phyloP scores from a whole-genome alignment of 805 yeast species.

The Cyberlindnera maritima region DNA sequence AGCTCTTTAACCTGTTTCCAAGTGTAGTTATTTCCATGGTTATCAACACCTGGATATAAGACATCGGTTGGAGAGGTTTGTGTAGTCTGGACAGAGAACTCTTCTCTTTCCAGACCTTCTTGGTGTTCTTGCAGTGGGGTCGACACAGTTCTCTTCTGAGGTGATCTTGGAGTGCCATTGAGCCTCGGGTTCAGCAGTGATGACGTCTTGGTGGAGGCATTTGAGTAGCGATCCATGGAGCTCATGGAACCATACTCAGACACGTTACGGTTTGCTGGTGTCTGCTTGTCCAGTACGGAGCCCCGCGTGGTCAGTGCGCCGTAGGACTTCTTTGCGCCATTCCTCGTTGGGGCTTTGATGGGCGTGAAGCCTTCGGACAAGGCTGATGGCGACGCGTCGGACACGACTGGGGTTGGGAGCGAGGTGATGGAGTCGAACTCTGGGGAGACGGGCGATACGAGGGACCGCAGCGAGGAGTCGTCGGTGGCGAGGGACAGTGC shows the following conservation, averaged over 20 bases:
- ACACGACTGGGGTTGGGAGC: slow-evolving; percentile 44
- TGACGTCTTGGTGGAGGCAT: not conserved
- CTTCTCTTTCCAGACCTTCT: slow-evolving; percentile 15
- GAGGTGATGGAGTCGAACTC: slow-evolving; percentile 37
- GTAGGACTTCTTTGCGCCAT: slow-evolving; percentile 14
- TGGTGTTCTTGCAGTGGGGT: slow-evolving; percentile 11
- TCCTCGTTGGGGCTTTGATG: not conserved
- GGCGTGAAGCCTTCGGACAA: slow-evolving; percentile 4
- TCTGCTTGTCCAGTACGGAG: slow-evolving; percentile 3
- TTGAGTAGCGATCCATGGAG: slow-evolving; percentile 10
- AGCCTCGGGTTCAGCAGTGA: slow-evolving; percentile 3
- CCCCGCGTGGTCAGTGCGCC: slow-evolving; percentile 20
- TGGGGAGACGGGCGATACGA: slow-evolving; percentile 26
- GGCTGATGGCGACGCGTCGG: slow-evolving; percentile 11
- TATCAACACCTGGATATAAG: slow-evolving; percentile 20
- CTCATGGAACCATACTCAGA: slow-evolving; percentile 37
- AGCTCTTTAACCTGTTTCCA: slow-evolving; percentile 41
- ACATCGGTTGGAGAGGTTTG: not conserved
- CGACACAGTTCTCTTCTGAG: slow-evolving; percentile 22
- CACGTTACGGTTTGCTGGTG: slow-evolving; percentile 27
- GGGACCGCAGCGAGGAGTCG: not conserved
- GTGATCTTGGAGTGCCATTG: slow-evolving; percentile 7
- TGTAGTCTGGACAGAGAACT: not conserved
- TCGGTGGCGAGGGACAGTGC: not conserved
- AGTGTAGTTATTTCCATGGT: slow-evolving; percentile 9